These are phyloP conservation scores for Desmodesmus armatus DNA, from an alignment of 139 green algal species.

Conservation along the genomic window DNA sequence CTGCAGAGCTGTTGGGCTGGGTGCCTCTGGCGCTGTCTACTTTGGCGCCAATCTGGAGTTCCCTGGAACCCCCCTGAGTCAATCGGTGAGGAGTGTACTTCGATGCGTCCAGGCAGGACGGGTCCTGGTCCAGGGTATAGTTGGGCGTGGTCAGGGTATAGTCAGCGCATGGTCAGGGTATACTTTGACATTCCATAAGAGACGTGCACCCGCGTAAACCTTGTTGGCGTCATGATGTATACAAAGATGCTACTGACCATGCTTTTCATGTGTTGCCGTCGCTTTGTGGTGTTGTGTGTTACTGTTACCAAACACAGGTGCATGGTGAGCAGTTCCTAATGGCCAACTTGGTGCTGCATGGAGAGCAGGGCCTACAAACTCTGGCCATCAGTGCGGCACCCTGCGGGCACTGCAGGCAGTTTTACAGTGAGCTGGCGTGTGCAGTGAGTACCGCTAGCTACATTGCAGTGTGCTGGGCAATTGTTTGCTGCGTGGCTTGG, in stretches of 20 bases:
- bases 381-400: constrained; percentile 83
- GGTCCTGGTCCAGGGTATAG: too few relatives aligned
- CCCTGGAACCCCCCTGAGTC: constrained; percentile 73
- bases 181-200: too few relatives aligned
- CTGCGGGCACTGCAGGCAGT: constrained; percentile 92
- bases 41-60: constrained; percentile 94
- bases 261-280: too few relatives aligned
- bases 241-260: too few relatives aligned
- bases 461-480: background rate
- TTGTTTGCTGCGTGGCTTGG: constrained; percentile 6
- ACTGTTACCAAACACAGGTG: constrained; percentile 52
- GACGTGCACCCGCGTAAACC: too few relatives aligned
- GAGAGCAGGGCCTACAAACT: constrained; percentile 64
- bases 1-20: constrained; percentile 81
- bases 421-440: constrained; percentile 81
- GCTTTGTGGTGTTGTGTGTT: background rate
- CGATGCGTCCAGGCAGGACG: too few relatives aligned
- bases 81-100: constrained; percentile 72
- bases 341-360: constrained; percentile 74
- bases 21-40: constrained; percentile 79
- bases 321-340: constrained; percentile 92
- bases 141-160: too few relatives aligned
- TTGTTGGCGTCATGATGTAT: too few relatives aligned
- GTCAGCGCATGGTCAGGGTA: too few relatives aligned
- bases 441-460: constrained; percentile 55